Evolutionary conservation across 75 land plant genomes (phyloP), one percentile per base, ranked within the genome.

Genomic region (Pinus tabuliformis): DNA sequence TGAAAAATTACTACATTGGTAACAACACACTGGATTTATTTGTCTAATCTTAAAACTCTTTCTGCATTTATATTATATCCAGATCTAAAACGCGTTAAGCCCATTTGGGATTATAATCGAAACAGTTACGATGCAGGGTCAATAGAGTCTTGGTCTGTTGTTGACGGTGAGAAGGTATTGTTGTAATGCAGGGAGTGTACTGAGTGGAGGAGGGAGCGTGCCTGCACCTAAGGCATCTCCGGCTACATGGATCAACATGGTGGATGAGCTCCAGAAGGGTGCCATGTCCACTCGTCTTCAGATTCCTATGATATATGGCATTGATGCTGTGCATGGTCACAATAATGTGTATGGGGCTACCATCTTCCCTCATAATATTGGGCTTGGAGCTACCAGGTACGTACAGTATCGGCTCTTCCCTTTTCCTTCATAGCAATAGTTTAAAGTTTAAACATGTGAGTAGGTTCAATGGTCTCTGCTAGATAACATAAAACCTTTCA

Each of bases 261-360:
- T 92, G 13, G 87, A 89, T 75, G 85, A 65, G 26, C 80, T 89
- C 72, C 96, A 93, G 64, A 85, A 79, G 37, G 88, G 81, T 1
- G 83, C 92, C 21, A 30, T 91, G 8, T 57, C 82, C 20, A 91
- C 86, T 2, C 80, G 92, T n/a, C 79, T 89, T 56, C 89, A 79
- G 20, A 91, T 93, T 17, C 96, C 96, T 6, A 76, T 91, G 75
- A 79, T 93, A 0, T 91, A 93, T 77, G 94, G 89, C 30, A 86
- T 82, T 33, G 90, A 88, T 59, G 89, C 88, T 28, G 85, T 86
- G 22, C 90, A 88, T 78, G 90, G 90, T 16, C 79, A 88, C 39
- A 88, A 86, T 73, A 86, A 77, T 72, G 90, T 78, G 30, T 86
- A 76, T 77, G 89, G 89, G 12, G 90, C 90, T 7, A 88, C 90